phyloP scores from a whole-genome alignment of 1,284 basidiomycete species.

The Termitomyces sp. region DNA sequence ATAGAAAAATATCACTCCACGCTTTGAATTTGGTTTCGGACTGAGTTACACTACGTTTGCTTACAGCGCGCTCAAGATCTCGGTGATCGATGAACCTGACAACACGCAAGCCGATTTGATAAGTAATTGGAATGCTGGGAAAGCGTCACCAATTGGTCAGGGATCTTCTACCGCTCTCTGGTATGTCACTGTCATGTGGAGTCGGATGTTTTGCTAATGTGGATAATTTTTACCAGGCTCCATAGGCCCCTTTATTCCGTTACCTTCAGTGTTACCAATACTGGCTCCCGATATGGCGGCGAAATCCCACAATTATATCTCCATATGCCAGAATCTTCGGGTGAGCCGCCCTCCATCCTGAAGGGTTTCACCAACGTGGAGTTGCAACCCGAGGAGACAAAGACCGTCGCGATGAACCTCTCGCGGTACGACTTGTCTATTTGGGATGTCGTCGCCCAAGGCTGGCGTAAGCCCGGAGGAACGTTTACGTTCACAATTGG shows the following conservation, averaged over 20 bases:
- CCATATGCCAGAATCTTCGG: constrained; percentile 50
- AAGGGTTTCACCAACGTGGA: constrained; percentile 63
- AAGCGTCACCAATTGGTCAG: constrained; percentile 40
- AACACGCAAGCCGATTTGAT: constrained; percentile 36
- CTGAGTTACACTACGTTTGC: constrained; percentile 80
- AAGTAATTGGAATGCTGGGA: constrained; percentile 50
- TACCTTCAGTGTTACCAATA: constrained; percentile 56
- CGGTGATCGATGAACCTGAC: constrained; percentile 29
- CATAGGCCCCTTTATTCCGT: constrained; percentile 59
- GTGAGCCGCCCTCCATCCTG: constrained; percentile 57
- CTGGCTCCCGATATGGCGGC: constrained; percentile 44
- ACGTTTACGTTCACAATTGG: constrained; percentile 44
- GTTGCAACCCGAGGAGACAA: constrained; percentile 42
- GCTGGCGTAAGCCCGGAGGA: constrained; percentile 43
- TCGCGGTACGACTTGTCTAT: constrained; percentile 62
- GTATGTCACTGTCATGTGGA: constrained; percentile 24
- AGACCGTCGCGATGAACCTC: constrained; percentile 48
- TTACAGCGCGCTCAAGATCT: constrained; percentile 52
- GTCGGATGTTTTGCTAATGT: not conserved
- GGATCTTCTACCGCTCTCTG: constrained; percentile 55
- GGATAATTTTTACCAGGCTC: constrained; percentile 37
- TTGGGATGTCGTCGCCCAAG: constrained; percentile 51
- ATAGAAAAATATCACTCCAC: constrained; percentile 51
- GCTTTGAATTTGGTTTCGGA: constrained; percentile 80
- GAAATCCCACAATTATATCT: constrained; percentile 64